A percentile compares a stretch with the other conserved stretches of the same genome.
Conservation (phyloP, 345 rosid genomes). For the Dipteronia dyeriana region DNA sequence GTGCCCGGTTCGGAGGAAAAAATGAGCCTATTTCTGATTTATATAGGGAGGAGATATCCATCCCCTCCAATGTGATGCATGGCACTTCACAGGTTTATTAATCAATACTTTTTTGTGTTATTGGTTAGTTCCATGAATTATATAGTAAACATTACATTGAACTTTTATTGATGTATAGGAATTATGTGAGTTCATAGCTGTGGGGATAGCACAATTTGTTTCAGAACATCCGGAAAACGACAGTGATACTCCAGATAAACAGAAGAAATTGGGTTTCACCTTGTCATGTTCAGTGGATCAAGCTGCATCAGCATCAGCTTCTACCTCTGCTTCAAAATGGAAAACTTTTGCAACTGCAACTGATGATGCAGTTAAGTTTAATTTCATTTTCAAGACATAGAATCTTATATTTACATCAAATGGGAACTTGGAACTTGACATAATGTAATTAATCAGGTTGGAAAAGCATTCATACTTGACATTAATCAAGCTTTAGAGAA, state of each 20-base stretch:
- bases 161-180: constrained; percentile 33
- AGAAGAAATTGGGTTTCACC: constrained; percentile 47
- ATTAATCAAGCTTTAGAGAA: constrained; percentile 49
- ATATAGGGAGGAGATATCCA: constrained; percentile 46
- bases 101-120: background rate
- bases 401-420: too few species aligned
- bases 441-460: constrained; percentile 20
- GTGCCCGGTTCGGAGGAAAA: constrained; percentile 53
- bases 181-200: constrained; percentile 45
- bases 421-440: background rate
- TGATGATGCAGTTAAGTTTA: constrained; percentile 39
- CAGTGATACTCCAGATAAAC: constrained; percentile 17
- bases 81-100: constrained; percentile 44
- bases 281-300: constrained; percentile 44
- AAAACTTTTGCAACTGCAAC: constrained; percentile 43
- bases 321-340: constrained; percentile 40
- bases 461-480: constrained; percentile 30
- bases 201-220: constrained; percentile 48
- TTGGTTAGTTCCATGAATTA: too few species aligned
- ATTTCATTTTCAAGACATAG: background rate
- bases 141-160: background rate
- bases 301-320: constrained; percentile 29
- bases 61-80: constrained; percentile 39
- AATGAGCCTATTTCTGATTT: constrained; percentile 53
- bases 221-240: constrained; percentile 29